Base-by-base conservation (phyloP, 2,329 filamentous ascomycete genomes). In the Teratosphaeria gauchensis region DNA sequence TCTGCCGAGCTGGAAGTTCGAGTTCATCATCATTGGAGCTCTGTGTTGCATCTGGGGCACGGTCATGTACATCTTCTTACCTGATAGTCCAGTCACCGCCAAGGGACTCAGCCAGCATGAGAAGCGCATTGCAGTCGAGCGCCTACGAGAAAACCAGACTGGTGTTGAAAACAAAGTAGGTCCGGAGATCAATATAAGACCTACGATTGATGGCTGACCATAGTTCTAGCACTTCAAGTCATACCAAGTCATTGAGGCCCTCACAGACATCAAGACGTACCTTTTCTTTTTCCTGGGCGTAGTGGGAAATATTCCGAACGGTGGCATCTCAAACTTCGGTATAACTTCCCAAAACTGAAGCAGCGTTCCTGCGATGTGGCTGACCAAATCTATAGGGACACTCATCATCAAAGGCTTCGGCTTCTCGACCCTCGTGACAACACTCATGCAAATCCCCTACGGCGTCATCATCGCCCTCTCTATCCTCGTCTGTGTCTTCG, bases 21-120 rank as follows among this genome's bases (percentile, higher is more conserved):
- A 88, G 57, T 88, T 88, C 66, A 71, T 89, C 16, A 79, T 88
- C n/a, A 84, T 76, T 2, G 75, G 76, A 3, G 67, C 81, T 0
- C 74, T 86, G 11, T 86, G 83, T 59, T 75, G 80, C 16, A 59
- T 76, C 12, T 87, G 84, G 79, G 85, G 82, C 1, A 76, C 86
- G 7, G 71, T 83, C 11, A 80, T 86, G 66, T 64, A 60, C 55
- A 63, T 70, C 21, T 65, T 68, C 63, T 53, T 69, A 4, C 68
- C 68, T 0, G 66, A 69, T 80, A 78, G 59, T 0, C 84, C 82
- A 0, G 75, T 81, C 21, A 82, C 79, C 1, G 79, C 80, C 14
- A 76, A 76, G 42, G 78, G 80, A 4, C 76, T 85, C 54, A 77
- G 70, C 5, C 71, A 73, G 30, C 74, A 76, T 16, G 78, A 85